phyloP scores from a whole-genome alignment of 257 asterid genomes.

The Rehmannia glutinosa region DNA sequence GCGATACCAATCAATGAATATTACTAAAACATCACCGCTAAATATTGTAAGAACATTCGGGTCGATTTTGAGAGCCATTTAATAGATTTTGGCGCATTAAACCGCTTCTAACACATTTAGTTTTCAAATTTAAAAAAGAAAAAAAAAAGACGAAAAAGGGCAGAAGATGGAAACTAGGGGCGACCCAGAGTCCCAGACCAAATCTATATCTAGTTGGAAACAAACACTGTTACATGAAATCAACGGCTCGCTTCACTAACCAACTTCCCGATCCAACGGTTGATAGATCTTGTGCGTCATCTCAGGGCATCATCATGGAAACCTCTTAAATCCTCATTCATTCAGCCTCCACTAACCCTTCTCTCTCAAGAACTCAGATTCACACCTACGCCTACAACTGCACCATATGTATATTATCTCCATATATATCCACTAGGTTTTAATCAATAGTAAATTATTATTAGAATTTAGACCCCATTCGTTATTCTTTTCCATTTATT shows the following conservation, averaged over 20 bases:
- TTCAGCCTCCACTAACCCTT: slow-evolving; percentile 34
- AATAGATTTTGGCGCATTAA: too few species aligned
- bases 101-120: too few species aligned
- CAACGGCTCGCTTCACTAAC: slow-evolving; percentile 15
- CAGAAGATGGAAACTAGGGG: neutral
- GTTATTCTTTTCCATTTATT: too few species aligned
- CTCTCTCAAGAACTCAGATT: slow-evolving; percentile 25
- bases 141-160: too few species aligned
- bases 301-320: slow-evolving; percentile 33
- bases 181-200: neutral
- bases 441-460: neutral
- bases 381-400: slow-evolving; percentile 1
- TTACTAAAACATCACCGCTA: too few species aligned
- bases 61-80: too few species aligned
- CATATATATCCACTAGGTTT: neutral
- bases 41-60: too few species aligned
- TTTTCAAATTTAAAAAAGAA: too few species aligned
- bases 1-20: too few species aligned
- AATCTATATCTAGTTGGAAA: neutral
- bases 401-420: neutral
- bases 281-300: neutral
- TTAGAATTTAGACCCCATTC: neutral
- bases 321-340: slow-evolving; percentile 24
- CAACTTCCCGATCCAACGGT: slow-evolving; percentile 30
- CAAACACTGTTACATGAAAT: neutral